Base-by-base conservation (phyloP, 805 yeast species). In the Candida krabiensis region DNA sequence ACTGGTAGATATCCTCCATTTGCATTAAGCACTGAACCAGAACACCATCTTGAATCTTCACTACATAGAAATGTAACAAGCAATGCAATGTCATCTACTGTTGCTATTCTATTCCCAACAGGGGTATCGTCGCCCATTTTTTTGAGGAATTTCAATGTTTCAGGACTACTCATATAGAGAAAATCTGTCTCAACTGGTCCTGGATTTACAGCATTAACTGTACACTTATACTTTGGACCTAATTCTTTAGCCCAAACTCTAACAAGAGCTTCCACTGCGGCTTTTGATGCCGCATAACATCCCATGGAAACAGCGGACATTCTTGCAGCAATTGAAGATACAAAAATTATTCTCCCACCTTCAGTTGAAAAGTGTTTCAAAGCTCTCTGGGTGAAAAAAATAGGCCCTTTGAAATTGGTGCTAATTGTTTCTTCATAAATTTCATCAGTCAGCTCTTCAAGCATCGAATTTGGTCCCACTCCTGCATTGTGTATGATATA, bases 291-390 rank as follows among this genome's bases (percentile, higher is more conserved):
- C 40, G 67, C 67, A 52, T 68, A 69, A 18, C 63, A 66, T 29
- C 63, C 64, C 46, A 67, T 64, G 29, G 76, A 75, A 37, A 68
- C 73, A 43, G 70, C 70, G 41, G 66, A 73, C 47, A 70, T 71
- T 57, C 67, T 71, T 9, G 69, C 75, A 14, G 72, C 66, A 69
- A 71, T 69, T 17, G 75, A 70, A 1, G 75, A 75, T 12, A 76
- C 69, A 60, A 70, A 66, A 36, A 71, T 64, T 44, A 71, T 55
- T 6, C 72, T 63, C 21, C 77, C 75, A 34, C 55, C 41, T 59
- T 51, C n/a, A n/a, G n/a, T 44, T 61, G 63, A 59, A 69, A 71
- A 27, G 67, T 57, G 41, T 53, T 60, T 30, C 73, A 76, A 29
- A 65, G 63, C 36, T 62, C 57, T 52, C 69, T 70, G 40, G 73